Percentiles rank a stretch among this genome's conserved stretches.
phyloP scores from a whole-genome alignment of 108 stramenopile genomes.

The Cyclostephanos tholiformis region DNA sequence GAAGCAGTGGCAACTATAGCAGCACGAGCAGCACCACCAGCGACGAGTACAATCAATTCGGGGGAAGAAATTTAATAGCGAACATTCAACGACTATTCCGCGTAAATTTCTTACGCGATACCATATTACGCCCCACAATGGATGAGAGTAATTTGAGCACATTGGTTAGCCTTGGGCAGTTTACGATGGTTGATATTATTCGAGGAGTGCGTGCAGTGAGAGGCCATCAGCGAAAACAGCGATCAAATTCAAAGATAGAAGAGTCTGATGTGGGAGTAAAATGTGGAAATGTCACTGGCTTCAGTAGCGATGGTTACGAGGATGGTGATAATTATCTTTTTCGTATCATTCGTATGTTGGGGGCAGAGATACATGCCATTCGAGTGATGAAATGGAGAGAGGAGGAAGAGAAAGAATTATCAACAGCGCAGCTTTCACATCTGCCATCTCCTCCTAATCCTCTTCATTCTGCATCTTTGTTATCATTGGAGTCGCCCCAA shows the following conservation, averaged over 20 bases:
- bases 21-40: not conserved
- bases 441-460: not conserved
- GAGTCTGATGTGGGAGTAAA: not conserved
- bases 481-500: conserved; percentile 7
- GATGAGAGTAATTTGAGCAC: conserved; percentile 85
- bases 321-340: conserved; percentile 65
- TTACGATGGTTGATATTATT: conserved; percentile 83
- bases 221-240: conserved; percentile 3
- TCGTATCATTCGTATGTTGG: conserved; percentile 67
- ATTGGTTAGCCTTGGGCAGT: conserved; percentile 76
- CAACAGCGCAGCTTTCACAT: not conserved
- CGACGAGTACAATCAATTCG: conserved; percentile 1
- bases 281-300: not conserved
- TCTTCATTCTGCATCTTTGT: conserved; percentile 14
- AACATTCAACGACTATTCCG: conserved; percentile 84
- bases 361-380: conserved; percentile 62
- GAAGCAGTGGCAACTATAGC: not conserved
- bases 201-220: conserved; percentile 72
- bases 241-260: conserved; percentile 15
- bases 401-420: conserved; percentile 21
- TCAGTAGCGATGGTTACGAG: conserved; percentile 23
- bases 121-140: conserved; percentile 84
- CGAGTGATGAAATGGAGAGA: conserved; percentile 60
- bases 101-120: conserved; percentile 82
- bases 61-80: conserved; percentile 50